phyloP scores from a whole-genome alignment of 495 filamentous ascomycete genomes.

The Penicillium paxilli region DNA sequence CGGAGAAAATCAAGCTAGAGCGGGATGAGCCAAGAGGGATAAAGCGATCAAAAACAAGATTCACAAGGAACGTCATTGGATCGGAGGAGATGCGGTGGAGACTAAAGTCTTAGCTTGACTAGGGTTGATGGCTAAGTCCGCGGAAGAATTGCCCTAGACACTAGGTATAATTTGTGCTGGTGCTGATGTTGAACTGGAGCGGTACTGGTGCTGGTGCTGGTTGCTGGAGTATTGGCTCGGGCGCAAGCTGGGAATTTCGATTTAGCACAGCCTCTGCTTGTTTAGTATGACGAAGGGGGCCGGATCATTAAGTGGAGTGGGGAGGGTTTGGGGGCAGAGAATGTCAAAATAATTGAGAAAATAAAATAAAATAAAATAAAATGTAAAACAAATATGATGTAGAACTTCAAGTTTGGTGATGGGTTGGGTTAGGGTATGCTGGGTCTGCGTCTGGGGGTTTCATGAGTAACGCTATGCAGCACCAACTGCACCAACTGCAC shows the following conservation, averaged over 20 bases:
- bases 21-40: background rate
- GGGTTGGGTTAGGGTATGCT: background rate
- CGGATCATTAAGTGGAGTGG: background rate
- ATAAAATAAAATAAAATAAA: too few relatives aligned
- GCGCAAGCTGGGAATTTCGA: background rate
- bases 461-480: too few relatives aligned
- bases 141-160: background rate
- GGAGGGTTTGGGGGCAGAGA: background rate
- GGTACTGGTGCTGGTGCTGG: background rate
- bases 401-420: background rate
- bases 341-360: too few relatives aligned
- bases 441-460: background rate
- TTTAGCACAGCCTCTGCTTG: background rate
- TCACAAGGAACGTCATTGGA: background rate
- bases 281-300: background rate
- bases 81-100: background rate
- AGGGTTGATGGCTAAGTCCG: too few relatives aligned
- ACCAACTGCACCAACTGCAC: too few relatives aligned
- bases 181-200: too few relatives aligned
- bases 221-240: too few relatives aligned
- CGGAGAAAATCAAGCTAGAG: background rate
- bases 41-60: background rate
- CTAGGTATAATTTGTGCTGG: background rate
- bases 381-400: background rate
- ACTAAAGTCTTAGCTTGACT: background rate